Conservation (phyloP, 2,329 filamentous ascomycete species). For the Aureobasidium sp. region DNA sequence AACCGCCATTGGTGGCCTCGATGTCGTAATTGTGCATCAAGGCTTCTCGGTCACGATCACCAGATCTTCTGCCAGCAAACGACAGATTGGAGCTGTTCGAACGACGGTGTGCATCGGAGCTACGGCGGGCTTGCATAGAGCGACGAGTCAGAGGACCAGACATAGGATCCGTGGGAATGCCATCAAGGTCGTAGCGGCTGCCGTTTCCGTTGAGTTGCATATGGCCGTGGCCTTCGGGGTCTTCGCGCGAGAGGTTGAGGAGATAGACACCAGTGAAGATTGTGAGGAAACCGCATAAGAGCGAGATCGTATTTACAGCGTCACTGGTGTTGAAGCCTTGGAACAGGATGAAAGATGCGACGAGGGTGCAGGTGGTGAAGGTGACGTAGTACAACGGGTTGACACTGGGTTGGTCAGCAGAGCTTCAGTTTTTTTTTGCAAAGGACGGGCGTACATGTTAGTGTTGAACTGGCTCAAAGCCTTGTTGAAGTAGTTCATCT, state of each 20-base stretch:
- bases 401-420: conserved; percentile 48
- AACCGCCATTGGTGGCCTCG: conserved; percentile 52
- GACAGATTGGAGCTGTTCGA: conserved; percentile 41
- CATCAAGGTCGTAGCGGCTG: conserved; percentile 49
- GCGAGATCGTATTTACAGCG: conserved; percentile 81
- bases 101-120: conserved; percentile 42
- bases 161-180: conserved; percentile 83
- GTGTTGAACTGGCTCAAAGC: conserved; percentile 93
- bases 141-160: conserved; percentile 82
- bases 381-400: conserved; percentile 97
- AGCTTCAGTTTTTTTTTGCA: no score
- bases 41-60: conserved; percentile 60
- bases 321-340: conserved; percentile 93
- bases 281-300: conserved; percentile 85
- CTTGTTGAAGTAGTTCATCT: conserved; percentile 99
- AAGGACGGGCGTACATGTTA: conserved; percentile 64
- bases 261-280: conserved; percentile 96
- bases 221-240: conserved; percentile 68
- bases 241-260: conserved; percentile 85
- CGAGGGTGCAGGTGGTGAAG: conserved; percentile 89
- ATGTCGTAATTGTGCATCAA: conserved; percentile 86
- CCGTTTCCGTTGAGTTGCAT: conserved; percentile 42
- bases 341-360: conserved; percentile 93
- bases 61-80: conserved; percentile 17
- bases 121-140: conserved; percentile 85